Conservation (phyloP, 306 rosid species). For the Betula pendula region DNA sequence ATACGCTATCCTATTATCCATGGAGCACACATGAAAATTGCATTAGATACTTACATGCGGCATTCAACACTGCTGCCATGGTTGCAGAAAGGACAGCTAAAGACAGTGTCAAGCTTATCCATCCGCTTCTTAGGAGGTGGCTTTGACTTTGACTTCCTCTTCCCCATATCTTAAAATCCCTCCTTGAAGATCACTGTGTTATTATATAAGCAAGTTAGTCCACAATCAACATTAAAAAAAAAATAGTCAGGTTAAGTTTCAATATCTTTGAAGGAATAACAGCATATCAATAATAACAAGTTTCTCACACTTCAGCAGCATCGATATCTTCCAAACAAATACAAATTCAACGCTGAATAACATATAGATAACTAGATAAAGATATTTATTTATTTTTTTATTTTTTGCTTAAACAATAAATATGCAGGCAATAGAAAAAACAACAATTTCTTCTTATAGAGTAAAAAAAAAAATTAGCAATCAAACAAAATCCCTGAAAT, state of each 20-base stretch:
- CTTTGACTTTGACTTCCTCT: conserved; percentile 89
- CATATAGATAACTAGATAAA: not conserved
- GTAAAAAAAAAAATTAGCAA: not conserved
- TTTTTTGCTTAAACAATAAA: not conserved
- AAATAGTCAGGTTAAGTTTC: not conserved
- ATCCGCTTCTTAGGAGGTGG: conserved; percentile 92
- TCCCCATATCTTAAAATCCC: conserved; percentile 71
- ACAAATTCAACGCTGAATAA: not conserved
- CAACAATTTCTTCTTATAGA: not conserved
- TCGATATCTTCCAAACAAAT: not conserved
- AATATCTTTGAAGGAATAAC: not conserved
- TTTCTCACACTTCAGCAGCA: not conserved
- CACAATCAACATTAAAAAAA: not conserved
- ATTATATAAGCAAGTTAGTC: conserved; percentile 9
- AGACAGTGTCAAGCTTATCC: conserved; percentile 97
- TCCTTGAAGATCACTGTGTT: conserved; percentile 15
- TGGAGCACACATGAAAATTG: not conserved
- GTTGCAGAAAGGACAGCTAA: conserved; percentile 96
- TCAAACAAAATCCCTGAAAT: not conserved
- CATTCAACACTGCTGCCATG: conserved; percentile 94
- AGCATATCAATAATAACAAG: not conserved
- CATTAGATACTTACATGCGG: conserved; percentile 62
- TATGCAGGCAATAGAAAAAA: not conserved
- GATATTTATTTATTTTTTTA: not conserved
- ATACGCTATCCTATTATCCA: not conserved